Evolutionary conservation across 1,139 yeast genomes (phyloP).

Genomic region (Suhomyces bolitotheri): DNA sequence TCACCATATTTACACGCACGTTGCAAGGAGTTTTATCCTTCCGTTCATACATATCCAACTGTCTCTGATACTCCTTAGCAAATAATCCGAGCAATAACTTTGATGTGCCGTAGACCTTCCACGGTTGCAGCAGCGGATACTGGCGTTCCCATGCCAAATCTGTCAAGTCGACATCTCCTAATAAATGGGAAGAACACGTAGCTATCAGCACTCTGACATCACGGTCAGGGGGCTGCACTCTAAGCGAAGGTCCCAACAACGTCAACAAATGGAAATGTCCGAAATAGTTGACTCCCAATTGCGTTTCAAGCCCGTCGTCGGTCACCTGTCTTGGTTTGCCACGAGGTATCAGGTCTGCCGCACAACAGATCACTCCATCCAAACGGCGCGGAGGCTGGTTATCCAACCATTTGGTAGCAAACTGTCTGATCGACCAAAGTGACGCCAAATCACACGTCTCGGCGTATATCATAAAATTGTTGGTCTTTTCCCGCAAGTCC

Average conservation of each 20-base stretch:
- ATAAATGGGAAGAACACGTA: slow-evolving; percentile 72
- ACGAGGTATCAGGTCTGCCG: slow-evolving; percentile 77
- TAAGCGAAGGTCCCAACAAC: slow-evolving; percentile 73
- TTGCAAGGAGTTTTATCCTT: slow-evolving; percentile 69
- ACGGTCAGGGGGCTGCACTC: slow-evolving; percentile 90
- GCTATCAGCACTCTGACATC: slow-evolving; percentile 81
- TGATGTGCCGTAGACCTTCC: slow-evolving; percentile 79
- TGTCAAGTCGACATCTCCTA: slow-evolving; percentile 62
- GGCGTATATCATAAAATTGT: slow-evolving; percentile 77
- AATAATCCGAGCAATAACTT: slow-evolving; percentile 74
- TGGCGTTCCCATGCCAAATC: slow-evolving; percentile 69
- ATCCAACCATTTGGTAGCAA: slow-evolving; percentile 94
- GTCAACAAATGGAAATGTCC: slow-evolving; percentile 80
- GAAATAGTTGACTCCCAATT: slow-evolving; percentile 78
- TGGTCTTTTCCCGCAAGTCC: slow-evolving; percentile 68
- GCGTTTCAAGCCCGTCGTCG: slow-evolving; percentile 80
- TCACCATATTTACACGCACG: slow-evolving; percentile 72
- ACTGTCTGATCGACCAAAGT: slow-evolving; percentile 75
- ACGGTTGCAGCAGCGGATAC: slow-evolving; percentile 65
- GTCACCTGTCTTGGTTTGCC: slow-evolving; percentile 62
- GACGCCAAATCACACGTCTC: slow-evolving; percentile 83
- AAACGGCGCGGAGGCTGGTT: slow-evolving; percentile 86
- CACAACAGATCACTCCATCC: slow-evolving; percentile 87
- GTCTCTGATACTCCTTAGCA: slow-evolving; percentile 72
- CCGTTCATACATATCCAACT: slow-evolving; percentile 55